Evolutionary conservation across 768 basidiomycete species (phyloP), one percentile per base, ranked within the genome.

Genomic region (Sarcodon sp.): DNA sequence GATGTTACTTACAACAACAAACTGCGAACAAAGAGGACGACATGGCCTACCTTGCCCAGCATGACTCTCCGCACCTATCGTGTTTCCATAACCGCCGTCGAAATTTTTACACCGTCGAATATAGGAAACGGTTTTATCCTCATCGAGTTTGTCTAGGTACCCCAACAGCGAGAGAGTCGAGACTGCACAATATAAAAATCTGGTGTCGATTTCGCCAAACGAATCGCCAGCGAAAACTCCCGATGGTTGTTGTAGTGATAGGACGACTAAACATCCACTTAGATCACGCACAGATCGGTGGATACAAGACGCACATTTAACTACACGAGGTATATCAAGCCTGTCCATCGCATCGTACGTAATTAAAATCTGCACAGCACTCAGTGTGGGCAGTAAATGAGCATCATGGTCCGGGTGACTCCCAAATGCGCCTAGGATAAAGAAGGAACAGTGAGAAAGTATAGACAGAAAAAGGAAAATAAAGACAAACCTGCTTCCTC

Each of bases 331-430:
- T 9, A 73, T 59, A 60, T 97, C 75, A 3, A 93, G 54, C 35
- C 75, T 66, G 56, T 89, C 77, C 45, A 90, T 61, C 0, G 91
- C 85, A 54, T 88, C 79, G 55, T 92, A 88, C 50, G 80, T 96
- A 47, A 81, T 64, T 33, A 99, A 70, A 47, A 98, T 88, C 61
- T 98, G 96, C 13, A 99, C 82, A 2, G 87, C 96, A 52, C 89
- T 92, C 35, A 91, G 67, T 0, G 96, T 98, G 3, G 88, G 70
- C 18, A 82, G 76, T 1, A 97, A 64, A 58, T 98, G 90, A 0
- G 84, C 87, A 61, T 99, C 96, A 57, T 99, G 96, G 18, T 77
- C 81, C 0, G 94, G 93, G 59, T 93, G 87, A 18, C 93, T 83
- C 1, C 90, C 88, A 55, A 94, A 99, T 12, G 70, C 91, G 39